A percentile compares a stretch with the other conserved stretches of the same genome.
phyloP scores from a whole-genome alignment of 2,329 filamentous ascomycete genomes.

The Aspergillus awamori region DNA sequence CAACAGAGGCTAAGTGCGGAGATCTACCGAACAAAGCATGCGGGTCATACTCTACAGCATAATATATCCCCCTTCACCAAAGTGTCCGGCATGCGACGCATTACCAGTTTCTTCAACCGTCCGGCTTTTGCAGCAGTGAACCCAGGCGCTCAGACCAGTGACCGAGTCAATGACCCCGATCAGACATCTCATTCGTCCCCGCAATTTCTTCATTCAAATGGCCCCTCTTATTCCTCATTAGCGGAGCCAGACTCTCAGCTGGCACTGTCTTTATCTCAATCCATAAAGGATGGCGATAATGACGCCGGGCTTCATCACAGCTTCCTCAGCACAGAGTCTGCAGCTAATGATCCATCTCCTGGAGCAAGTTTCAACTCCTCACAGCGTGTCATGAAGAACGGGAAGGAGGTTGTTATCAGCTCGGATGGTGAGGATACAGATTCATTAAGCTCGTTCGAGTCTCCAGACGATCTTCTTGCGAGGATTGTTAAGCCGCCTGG shows the following conservation, averaged over 20 bases:
- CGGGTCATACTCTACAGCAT: constrained; percentile 9
- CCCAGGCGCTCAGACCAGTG: constrained; percentile 6
- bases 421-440: constrained; percentile 72
- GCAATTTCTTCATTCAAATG: constrained; percentile 24
- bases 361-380: constrained; percentile 35
- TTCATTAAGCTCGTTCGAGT: constrained; percentile 58
- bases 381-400: constrained; percentile 60
- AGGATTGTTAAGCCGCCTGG: constrained; percentile 23
- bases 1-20: constrained; percentile 7
- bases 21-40: constrained; percentile 12
- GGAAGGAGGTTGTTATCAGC: constrained; percentile 59
- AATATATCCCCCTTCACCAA: constrained; percentile 4
- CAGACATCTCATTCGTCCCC: constrained; percentile 31
- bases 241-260: constrained; percentile 19
- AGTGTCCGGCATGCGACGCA: constrained; percentile 35
- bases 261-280: constrained; percentile 19
- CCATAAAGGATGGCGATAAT: constrained; percentile 14
- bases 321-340: constrained; percentile 20
- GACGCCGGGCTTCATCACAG: constrained; percentile 18
- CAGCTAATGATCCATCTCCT: constrained; percentile 20
- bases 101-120: constrained; percentile 53
- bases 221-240: constrained; percentile 18
- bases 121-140: constrained; percentile 25
- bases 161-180: constrained; percentile 18
- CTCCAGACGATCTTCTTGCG: constrained; percentile 56